These are phyloP conservation scores for Pseudoturritis turrita DNA, from an alignment of 345 rosid genomes.

Conservation along the genomic window DNA sequence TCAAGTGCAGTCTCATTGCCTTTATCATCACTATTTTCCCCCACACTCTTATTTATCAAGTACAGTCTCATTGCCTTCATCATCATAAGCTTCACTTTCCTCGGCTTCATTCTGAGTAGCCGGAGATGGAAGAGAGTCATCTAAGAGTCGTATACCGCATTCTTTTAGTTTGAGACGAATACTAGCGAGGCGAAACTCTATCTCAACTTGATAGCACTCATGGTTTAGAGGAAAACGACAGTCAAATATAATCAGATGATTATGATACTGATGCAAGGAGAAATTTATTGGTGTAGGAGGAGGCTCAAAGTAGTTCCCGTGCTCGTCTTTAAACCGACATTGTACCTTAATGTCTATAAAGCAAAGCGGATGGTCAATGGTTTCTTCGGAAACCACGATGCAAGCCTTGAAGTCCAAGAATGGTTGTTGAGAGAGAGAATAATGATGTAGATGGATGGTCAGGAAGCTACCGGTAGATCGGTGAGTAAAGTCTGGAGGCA, in stretches of 20 bases:
- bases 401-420: constrained; percentile 20
- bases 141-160: not conserved
- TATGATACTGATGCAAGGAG: not conserved
- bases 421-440: not conserved
- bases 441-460: not conserved
- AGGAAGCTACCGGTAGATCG: not conserved
- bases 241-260: constrained; percentile 11
- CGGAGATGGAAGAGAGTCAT: not conserved
- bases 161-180: not conserved
- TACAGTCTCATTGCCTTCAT: not conserved
- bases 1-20: too few relatives aligned
- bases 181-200: not conserved
- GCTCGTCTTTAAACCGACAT: constrained; percentile 1
- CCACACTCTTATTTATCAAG: not conserved
- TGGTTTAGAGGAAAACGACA: not conserved
- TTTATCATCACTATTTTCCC: not conserved
- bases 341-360: constrained; percentile 17
- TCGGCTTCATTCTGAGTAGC: not conserved
- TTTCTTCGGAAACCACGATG: constrained; percentile 12
- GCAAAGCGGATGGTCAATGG: not conserved
- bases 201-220: constrained; percentile 6
- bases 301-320: constrained; percentile 4
- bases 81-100: not conserved
- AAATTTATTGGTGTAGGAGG: not conserved
- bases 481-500: not conserved